Percentiles rank a stretch among this genome's conserved stretches.
Evolutionary conservation across 2,329 filamentous ascomycete species (phyloP).

Genomic region (Stachybotrys chlorohalonatus): DNA sequence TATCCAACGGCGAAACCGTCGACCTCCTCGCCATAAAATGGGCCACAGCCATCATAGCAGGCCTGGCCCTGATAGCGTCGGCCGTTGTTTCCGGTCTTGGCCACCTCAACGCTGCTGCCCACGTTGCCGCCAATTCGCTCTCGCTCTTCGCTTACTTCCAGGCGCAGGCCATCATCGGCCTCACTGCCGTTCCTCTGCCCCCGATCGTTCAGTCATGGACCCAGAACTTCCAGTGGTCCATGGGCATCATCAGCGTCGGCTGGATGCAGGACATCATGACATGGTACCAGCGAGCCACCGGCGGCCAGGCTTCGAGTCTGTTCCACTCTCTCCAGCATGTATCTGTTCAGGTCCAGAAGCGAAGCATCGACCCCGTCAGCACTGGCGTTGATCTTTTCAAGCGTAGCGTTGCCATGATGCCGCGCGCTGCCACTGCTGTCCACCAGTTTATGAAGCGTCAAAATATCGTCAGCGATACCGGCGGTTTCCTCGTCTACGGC

Average conservation of each 20-base stretch:
- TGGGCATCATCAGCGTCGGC: conserved; percentile 84
- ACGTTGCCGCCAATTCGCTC: conserved; percentile 86
- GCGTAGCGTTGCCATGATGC: conserved; percentile 45
- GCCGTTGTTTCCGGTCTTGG: conserved; percentile 84
- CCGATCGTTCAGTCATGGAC: conserved; percentile 90
- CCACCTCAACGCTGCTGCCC: conserved; percentile 87
- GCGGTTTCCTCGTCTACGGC: conserved; percentile 60
- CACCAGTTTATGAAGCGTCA: conserved; percentile 41
- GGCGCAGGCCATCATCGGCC: conserved; percentile 81
- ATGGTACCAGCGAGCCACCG: conserved; percentile 93
- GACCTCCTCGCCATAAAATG: conserved; percentile 83
- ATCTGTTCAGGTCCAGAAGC: conserved; percentile 77
- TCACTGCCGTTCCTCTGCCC: conserved; percentile 71
- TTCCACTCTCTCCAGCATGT: conserved; percentile 64
- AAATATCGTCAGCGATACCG: conserved; percentile 43
- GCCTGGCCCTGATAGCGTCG: conserved; percentile 72
- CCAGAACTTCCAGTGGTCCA: conserved; percentile 96
- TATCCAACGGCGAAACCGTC: conserved; percentile 90
- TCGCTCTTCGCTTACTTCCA: conserved; percentile 96
- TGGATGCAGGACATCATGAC: conserved; percentile 86
- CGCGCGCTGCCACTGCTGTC: conserved; percentile 22
- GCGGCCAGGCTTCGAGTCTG: conserved; percentile 71
- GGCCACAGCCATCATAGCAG: conserved; percentile 80
- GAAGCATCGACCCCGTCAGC: conserved; percentile 28
- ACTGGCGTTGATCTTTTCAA: conserved; percentile 37